phyloP scores from a whole-genome alignment of 1,284 basidiomycete species.

The Rhizopogon parksii region DNA sequence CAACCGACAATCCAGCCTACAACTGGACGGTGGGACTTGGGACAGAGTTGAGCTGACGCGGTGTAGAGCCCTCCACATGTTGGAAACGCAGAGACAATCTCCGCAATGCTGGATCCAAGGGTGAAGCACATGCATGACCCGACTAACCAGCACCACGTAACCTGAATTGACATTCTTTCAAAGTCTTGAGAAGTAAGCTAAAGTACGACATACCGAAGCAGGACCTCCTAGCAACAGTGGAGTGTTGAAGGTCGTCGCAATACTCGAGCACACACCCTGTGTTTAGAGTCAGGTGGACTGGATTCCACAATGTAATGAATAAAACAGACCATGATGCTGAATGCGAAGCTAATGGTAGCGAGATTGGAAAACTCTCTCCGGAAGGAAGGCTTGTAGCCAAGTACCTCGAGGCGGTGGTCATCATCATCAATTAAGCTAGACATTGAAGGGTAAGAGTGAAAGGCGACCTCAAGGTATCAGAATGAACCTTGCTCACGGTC shows the following conservation, averaged over 20 bases:
- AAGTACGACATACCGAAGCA: slow-evolving; percentile 42
- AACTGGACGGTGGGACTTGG: slow-evolving; percentile 56
- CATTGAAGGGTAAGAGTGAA: not conserved
- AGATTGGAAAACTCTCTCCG: slow-evolving; percentile 75
- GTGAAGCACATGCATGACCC: slow-evolving; percentile 74
- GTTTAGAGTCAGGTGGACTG: not conserved
- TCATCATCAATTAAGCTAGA: slow-evolving; percentile 1
- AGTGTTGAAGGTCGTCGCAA: slow-evolving; percentile 76
- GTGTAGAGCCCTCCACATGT: slow-evolving; percentile 78
- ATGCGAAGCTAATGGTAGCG: slow-evolving; percentile 47
- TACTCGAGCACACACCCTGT: slow-evolving; percentile 67
- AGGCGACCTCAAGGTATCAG: not conserved
- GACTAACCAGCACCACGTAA: slow-evolving; percentile 75
- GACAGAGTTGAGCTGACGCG: slow-evolving; percentile 70
- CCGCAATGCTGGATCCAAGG: slow-evolving; percentile 69
- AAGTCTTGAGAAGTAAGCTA: not conserved
- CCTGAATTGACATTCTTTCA: slow-evolving; percentile 28
- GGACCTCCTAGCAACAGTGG: slow-evolving; percentile 69
- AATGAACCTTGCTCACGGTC: not conserved
- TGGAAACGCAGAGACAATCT: slow-evolving; percentile 73
- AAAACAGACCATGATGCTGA: slow-evolving; percentile 13
- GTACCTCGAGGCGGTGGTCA: slow-evolving; percentile 54
- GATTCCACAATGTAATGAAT: not conserved
- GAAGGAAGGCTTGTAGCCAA: slow-evolving; percentile 73
- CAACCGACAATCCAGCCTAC: slow-evolving; percentile 75